Evolutionary conservation across 768 basidiomycete species (phyloP).

Genomic region (Thelephora aurantiotincta): DNA sequence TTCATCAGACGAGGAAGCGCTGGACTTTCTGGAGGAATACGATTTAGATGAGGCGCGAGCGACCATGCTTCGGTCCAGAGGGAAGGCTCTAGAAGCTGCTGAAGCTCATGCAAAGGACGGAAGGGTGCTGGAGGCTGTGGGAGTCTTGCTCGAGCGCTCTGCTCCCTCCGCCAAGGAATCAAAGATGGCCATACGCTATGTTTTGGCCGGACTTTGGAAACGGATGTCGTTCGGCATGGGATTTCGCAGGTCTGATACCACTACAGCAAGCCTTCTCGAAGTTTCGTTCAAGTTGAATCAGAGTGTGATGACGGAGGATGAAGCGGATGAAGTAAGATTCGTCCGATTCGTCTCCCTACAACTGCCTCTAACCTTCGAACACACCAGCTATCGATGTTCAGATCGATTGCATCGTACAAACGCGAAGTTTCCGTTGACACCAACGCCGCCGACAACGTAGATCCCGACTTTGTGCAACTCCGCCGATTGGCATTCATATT

Average conservation of each 20-base stretch:
- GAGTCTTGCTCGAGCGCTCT: constrained; percentile 24
- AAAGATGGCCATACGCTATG: constrained; percentile 20
- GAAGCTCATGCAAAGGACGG: constrained; percentile 35
- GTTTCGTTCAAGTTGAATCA: neutral
- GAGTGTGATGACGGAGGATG: neutral
- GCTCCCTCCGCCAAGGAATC: constrained; percentile 14
- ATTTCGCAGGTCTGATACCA: neutral
- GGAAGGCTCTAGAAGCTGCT: constrained; percentile 34
- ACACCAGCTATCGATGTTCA: neutral
- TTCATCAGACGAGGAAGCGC: constrained; percentile 30
- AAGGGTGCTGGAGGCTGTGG: constrained; percentile 30
- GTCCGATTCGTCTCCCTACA: neutral
- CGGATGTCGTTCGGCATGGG: constrained; percentile 25
- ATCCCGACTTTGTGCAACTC: neutral
- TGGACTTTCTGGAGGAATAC: constrained; percentile 43
- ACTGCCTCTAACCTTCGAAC: neutral
- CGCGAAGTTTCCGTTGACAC: neutral
- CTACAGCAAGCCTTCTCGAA: neutral
- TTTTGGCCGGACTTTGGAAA: constrained; percentile 32
- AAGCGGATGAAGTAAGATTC: neutral
- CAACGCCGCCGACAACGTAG: neutral
- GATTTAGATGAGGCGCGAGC: constrained; percentile 37
- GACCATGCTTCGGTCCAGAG: constrained; percentile 26
- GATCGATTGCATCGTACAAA: neutral
- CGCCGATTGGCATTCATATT: neutral